phyloP scores from a whole-genome alignment of 1,284 basidiomycete genomes.

The Microbotryum silenes-acaulis region DNA sequence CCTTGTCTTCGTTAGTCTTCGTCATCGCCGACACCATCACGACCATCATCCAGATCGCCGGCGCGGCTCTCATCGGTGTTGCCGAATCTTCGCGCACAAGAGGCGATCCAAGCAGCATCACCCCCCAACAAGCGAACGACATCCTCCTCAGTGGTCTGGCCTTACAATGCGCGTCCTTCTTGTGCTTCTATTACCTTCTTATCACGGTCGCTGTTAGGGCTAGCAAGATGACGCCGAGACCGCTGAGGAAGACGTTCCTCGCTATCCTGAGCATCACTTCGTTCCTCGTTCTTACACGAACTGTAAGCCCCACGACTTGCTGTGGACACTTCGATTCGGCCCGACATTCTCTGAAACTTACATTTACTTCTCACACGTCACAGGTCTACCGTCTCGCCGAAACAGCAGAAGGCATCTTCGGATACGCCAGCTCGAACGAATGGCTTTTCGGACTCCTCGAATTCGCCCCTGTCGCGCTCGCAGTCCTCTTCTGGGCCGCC shows the following conservation, averaged over 20 bases:
- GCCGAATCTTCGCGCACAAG: slow-evolving; percentile 34
- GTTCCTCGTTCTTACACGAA: too few species aligned
- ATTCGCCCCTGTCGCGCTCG: slow-evolving; percentile 42
- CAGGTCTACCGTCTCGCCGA: slow-evolving; percentile 43
- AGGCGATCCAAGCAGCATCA: slow-evolving; percentile 34
- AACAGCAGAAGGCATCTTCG: slow-evolving; percentile 42
- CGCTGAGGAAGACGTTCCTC: slow-evolving; percentile 34
- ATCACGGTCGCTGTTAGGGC: slow-evolving; percentile 13
- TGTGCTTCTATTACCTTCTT: neutral
- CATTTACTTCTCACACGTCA: slow-evolving; percentile 40
- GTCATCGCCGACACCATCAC: slow-evolving; percentile 40
- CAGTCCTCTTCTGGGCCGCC: slow-evolving; percentile 37
- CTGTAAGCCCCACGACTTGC: too few species aligned
- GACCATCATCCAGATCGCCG: slow-evolving; percentile 42
- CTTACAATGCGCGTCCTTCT: slow-evolving; percentile 36
- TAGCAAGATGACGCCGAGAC: slow-evolving; percentile 4
- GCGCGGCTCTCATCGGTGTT: slow-evolving; percentile 44
- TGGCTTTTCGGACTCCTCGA: slow-evolving; percentile 42
- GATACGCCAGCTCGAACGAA: slow-evolving; percentile 39
- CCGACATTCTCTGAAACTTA: slow-evolving; percentile 36
- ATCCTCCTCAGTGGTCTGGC: slow-evolving; percentile 44
- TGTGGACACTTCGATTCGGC: neutral
- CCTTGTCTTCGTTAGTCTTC: slow-evolving; percentile 34
- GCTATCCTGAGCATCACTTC: slow-evolving; percentile 15
- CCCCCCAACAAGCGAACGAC: slow-evolving; percentile 41